Percentiles rank a stretch among this genome's conserved stretches.
Evolutionary conservation across 345 rosid species (phyloP).

Genomic region (Odontarrhena argentea): DNA sequence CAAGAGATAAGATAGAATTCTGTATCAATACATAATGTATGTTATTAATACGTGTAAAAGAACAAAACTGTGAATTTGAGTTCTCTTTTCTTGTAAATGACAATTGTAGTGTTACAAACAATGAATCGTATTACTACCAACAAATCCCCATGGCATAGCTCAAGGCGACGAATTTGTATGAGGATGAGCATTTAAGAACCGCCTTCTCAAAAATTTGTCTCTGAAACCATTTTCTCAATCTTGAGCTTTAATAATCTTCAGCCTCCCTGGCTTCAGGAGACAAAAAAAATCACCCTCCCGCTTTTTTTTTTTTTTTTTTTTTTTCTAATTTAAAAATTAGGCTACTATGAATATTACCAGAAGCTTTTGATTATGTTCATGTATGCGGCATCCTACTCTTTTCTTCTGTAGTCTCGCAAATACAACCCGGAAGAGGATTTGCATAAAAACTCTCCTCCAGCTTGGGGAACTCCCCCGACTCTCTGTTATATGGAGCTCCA

Average conservation of each 20-base stretch:
- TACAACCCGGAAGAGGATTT: constrained; percentile 91
- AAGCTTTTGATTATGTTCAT: constrained; percentile 22
- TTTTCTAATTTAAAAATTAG: constrained; percentile 22
- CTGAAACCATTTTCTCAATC: constrained; percentile 28
- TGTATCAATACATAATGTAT: constrained; percentile 19
- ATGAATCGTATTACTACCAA: constrained; percentile 33
- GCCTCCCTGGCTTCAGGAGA: constrained; percentile 23
- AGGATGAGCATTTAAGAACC: constrained; percentile 17
- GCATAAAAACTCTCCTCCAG: constrained; percentile 91
- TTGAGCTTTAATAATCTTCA: constrained; percentile 27
- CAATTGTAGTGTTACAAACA: constrained; percentile 38
- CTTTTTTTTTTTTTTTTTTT: constrained; percentile 17
- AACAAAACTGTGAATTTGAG: constrained; percentile 25
- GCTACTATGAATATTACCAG: constrained; percentile 27
- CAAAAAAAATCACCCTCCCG: constrained; percentile 9
- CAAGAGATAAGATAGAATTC: neutral
- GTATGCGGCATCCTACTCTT: constrained; percentile 26
- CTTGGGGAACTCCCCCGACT: constrained; percentile 80
- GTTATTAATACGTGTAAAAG: constrained; percentile 32
- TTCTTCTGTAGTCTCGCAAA: constrained; percentile 54
- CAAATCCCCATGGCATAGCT: constrained; percentile 33
- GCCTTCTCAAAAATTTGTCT: constrained; percentile 19
- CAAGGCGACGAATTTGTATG: constrained; percentile 14
- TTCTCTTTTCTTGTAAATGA: neutral
- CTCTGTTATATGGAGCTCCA: constrained; percentile 77